These are phyloP conservation scores for Hyphodiscus sp. DNA, from an alignment of 2,329 filamentous ascomycete genomes.

Conservation along the genomic window DNA sequence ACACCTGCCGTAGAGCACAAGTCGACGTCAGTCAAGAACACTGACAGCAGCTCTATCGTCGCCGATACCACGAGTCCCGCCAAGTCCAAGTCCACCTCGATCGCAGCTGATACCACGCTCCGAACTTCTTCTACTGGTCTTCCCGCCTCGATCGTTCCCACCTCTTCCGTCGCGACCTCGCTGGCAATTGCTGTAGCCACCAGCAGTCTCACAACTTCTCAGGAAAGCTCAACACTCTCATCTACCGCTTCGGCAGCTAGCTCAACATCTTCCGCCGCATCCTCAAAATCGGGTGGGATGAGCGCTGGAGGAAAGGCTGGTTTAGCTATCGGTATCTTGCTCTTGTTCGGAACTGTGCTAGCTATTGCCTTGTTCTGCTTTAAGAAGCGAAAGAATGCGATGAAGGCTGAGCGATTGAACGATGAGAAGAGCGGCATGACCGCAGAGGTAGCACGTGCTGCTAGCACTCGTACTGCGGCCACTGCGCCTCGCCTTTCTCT, in stretches of 20 bases:
- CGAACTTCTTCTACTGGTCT: conserved; percentile 7
- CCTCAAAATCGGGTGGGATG: conserved; percentile 22
- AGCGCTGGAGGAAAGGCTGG: conserved; percentile 58
- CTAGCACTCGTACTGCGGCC: conserved; percentile 28
- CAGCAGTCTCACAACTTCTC: background rate
- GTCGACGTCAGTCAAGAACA: too few species aligned
- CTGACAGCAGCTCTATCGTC: background rate
- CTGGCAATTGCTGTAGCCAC: conserved; percentile 11
- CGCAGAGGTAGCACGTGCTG: conserved; percentile 12
- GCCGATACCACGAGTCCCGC: background rate
- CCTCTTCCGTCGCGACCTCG: conserved; percentile 11
- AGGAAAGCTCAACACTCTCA: background rate
- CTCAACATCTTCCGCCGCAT: conserved; percentile 6
- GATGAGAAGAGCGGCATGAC: conserved; percentile 55
- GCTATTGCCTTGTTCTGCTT: conserved; percentile 67
- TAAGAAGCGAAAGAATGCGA: conserved; percentile 63
- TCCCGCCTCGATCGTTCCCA: conserved; percentile 13
- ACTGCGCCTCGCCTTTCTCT: conserved; percentile 75
- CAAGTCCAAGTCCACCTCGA: background rate
- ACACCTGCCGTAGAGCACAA: background rate
- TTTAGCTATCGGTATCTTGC: conserved; percentile 74
- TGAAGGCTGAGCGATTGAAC: conserved; percentile 44
- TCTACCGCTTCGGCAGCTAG: conserved; percentile 1
- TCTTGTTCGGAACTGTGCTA: conserved; percentile 59
- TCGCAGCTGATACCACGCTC: background rate